Evolutionary conservation across 768 basidiomycete genomes (phyloP).

Genomic region (Multifurca ochricompacta): DNA sequence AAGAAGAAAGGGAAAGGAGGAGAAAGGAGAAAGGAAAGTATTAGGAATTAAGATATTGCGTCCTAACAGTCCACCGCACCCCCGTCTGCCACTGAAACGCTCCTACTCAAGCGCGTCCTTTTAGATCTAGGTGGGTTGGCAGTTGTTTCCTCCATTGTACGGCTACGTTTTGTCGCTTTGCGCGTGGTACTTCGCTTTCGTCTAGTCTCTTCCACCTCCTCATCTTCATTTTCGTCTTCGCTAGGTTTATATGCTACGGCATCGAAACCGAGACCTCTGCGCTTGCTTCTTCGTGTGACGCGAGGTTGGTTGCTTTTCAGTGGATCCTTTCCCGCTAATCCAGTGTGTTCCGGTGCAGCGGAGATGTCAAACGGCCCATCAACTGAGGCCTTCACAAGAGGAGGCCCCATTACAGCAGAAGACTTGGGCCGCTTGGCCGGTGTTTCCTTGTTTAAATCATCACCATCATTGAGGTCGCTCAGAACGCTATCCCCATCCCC

Average conservation of each 20-base stretch:
- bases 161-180: constrained; percentile 16
- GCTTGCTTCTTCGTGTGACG: constrained; percentile 17
- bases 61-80: constrained; percentile 6
- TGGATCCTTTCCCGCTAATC: neutral
- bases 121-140: constrained; percentile 13
- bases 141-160: constrained; percentile 13
- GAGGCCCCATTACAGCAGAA: neutral
- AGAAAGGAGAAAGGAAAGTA: neutral
- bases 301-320: neutral
- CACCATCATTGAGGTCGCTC: constrained; percentile 3
- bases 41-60: neutral
- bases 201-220: constrained; percentile 7
- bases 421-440: constrained; percentile 5
- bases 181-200: neutral
- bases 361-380: neutral
- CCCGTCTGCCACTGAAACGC: constrained; percentile 9
- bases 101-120: constrained; percentile 16
- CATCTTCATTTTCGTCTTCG: constrained; percentile 10
- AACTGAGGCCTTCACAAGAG: neutral
- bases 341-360: neutral
- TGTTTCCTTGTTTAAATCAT: neutral
- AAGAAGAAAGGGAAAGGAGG: too few relatives aligned
- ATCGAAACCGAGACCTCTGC: constrained; percentile 15
- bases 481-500: neutral
- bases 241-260: constrained; percentile 19